phyloP scores from a whole-genome alignment of 2,329 filamentous ascomycete species.

The Diaporthe ilicicola region DNA sequence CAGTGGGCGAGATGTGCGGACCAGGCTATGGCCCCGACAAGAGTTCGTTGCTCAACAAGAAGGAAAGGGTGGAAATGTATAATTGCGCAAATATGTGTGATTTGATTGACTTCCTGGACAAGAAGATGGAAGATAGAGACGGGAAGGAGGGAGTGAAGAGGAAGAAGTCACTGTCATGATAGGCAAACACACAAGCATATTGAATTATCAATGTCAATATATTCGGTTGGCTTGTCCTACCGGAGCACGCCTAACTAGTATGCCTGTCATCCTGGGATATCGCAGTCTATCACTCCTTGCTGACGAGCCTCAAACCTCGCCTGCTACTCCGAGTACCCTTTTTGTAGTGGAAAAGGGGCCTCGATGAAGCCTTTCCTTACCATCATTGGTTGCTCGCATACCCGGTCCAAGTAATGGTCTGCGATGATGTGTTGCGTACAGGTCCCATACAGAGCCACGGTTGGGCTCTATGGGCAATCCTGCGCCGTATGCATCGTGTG shows the following conservation, averaged over 20 bases:
- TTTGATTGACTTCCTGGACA: conserved; percentile 68
- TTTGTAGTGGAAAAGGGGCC: conserved; percentile 8
- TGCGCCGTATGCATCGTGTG: background rate
- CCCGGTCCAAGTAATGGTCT: background rate
- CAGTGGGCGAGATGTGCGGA: conserved; percentile 69
- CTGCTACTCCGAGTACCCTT: conserved; percentile 12
- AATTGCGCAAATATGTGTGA: conserved; percentile 63
- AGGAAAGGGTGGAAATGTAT: conserved; percentile 61
- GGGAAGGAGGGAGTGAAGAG: conserved; percentile 36
- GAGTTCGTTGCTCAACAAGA: conserved; percentile 61
- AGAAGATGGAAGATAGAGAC: conserved; percentile 47
- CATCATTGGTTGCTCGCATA: conserved; percentile 1
- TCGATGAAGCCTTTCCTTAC: background rate
- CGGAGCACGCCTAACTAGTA: conserved; percentile 9
- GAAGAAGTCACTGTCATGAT: background rate
- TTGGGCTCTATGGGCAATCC: background rate
- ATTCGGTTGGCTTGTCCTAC: background rate
- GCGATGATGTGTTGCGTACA: background rate
- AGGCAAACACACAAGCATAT: background rate
- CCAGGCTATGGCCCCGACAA: conserved; percentile 65
- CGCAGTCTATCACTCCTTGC: conserved; percentile 29
- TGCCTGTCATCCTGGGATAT: conserved; percentile 33
- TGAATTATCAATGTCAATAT: background rate
- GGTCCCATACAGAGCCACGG: background rate
- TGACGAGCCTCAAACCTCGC: conserved; percentile 5